Conservation (phyloP, 2,329 filamentous ascomycete genomes). For the Sphaerulina vaccinii region DNA sequence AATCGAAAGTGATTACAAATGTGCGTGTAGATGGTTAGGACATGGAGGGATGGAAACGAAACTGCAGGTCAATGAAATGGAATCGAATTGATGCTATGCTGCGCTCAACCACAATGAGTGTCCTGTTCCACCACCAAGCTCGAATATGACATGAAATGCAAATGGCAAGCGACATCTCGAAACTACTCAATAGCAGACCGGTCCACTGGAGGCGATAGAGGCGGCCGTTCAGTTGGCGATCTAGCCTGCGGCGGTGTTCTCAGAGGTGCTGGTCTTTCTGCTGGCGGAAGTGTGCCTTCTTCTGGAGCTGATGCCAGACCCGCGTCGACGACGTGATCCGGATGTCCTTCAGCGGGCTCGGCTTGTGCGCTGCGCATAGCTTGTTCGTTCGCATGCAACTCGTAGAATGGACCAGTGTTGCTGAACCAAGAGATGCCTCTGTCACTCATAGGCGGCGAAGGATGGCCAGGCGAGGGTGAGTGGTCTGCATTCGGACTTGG, state of each 20-base stretch:
- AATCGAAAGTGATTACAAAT: too few species aligned
- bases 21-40: too few species aligned
- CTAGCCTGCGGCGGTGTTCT: neutral
- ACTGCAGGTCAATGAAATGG: too few species aligned
- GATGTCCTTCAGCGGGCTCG: neutral
- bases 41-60: too few species aligned
- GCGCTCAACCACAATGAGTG: neutral
- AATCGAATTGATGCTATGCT: too few species aligned
- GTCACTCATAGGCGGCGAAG: neutral
- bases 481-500: slow-evolving; percentile 9
- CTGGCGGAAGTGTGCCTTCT: neutral
- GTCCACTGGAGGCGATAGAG: neutral
- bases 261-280: neutral
- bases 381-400: slow-evolving; percentile 2
- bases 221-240: neutral
- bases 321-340: neutral
- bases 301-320: neutral
- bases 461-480: slow-evolving; percentile 6
- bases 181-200: neutral
- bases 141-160: neutral
- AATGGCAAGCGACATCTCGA: neutral
- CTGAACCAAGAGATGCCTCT: slow-evolving; percentile 1
- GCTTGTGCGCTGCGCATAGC: neutral
- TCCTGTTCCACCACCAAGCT: neutral
- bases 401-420: neutral